Percentiles rank a stretch among this genome's conserved stretches.
Conservation (phyloP, 345 rosid genomes). For the rapeseed (Brassica napus) region Da-Ae NC_063452.1:15652001-15652500, state of each 20-base stretch:
- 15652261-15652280: slow-evolving; percentile 25
- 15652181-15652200: slow-evolving; percentile 34
- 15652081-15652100: too few species aligned
- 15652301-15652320: neutral
- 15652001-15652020: too few species aligned
- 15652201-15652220: slow-evolving; percentile 26
- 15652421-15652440: neutral
- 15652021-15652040: too few species aligned
- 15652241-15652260: slow-evolving; percentile 15
- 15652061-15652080: too few species aligned
- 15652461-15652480: neutral
- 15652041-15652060: too few species aligned
- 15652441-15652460: neutral
- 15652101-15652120: too few species aligned
- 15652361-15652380: neutral
- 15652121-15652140: neutral
- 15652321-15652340: slow-evolving; percentile 33
- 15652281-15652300: slow-evolving; percentile 31
- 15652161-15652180: slow-evolving; percentile 14
- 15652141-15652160: neutral
- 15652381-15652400: neutral
- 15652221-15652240: neutral
- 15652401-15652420: slow-evolving; percentile 17
- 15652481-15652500: neutral
- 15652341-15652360: neutral